Percentiles rank a stretch among this genome's conserved stretches.
phyloP scores from a whole-genome alignment of 768 basidiomycete species.

The Boletus patriciae region DNA sequence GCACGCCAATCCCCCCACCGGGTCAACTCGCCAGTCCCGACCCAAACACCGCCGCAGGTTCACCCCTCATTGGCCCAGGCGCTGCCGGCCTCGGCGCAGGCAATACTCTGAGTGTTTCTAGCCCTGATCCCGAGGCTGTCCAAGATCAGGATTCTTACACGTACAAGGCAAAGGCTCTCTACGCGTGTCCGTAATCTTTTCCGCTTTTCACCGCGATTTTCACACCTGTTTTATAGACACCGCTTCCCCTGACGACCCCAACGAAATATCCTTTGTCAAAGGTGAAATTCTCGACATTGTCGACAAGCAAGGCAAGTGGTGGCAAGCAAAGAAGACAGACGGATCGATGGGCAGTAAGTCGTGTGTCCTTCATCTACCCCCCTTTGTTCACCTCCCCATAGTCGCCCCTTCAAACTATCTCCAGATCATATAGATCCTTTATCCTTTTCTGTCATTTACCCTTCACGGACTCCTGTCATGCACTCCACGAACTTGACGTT shows the following conservation, averaged over 20 bases:
- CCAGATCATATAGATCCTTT: conserved; percentile 58
- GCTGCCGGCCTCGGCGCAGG: conserved; percentile 63
- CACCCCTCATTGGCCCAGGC: conserved; percentile 68
- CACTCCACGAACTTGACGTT: conserved; percentile 34
- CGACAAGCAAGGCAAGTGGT: conserved; percentile 93
- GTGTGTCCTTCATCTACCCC: background rate
- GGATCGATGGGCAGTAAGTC: conserved; percentile 79
- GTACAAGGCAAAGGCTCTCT: conserved; percentile 86
- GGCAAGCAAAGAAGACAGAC: conserved; percentile 82
- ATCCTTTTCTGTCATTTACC: conserved; percentile 5
- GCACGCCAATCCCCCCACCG: conserved; percentile 38
- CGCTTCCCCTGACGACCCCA: conserved; percentile 93
- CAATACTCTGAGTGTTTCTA: conserved; percentile 28
- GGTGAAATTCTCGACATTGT: conserved; percentile 91
- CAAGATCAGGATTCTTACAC: conserved; percentile 46
- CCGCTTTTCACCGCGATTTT: conserved; percentile 18
- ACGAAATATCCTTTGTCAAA: conserved; percentile 91
- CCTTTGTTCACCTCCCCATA: conserved; percentile 32
- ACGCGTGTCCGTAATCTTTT: conserved; percentile 65
- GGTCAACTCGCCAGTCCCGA: conserved; percentile 47
- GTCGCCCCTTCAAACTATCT: conserved; percentile 87
- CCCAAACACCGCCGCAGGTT: conserved; percentile 46
- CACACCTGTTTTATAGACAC: conserved; percentile 56
- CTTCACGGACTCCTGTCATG: conserved; percentile 29
- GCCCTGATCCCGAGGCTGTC: conserved; percentile 29